Base-by-base conservation (phyloP, 2,329 filamentous ascomycete genomes). In the Clarireedia homoeocarpa region DNA sequence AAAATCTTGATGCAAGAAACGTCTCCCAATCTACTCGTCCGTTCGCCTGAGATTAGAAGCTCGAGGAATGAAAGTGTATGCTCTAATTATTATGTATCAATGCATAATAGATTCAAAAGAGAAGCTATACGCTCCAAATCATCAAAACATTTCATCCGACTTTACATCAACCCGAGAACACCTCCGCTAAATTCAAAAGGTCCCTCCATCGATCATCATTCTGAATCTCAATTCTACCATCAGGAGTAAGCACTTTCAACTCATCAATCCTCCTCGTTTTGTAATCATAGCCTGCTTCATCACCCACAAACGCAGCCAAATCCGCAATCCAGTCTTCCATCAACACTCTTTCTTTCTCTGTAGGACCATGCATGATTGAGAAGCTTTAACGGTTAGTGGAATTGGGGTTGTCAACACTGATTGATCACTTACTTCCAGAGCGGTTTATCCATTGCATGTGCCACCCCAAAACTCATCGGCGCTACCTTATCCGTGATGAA, bases 401-500 rank as follows among this genome's bases (percentile, higher is more conserved):
- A 4, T 48, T 20, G 20, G 2, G 20, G 20, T 3, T 6, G 7
- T 14, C n/a, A 23, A n/a, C 7, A 5, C 6, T 5, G 10, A 3
- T n/a, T 4, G 30, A 15, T 2, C 1, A 65, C 70, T 65, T 54
- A 74, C 71, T 74, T 75, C 73, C 72, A 75, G 27, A 75, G 68
- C 0, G 73, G 71, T 47, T 69, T 70, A 39, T 75, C 73, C 72
- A 73, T 74, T 4, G 71, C 70, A 59, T 75, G 72, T 0, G 66
- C 63, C 0, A 71, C 69, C 0, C 70, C 70, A 58, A 66, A 70
- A 0, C 64, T 66, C 10, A 56, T 60, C 0, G 73, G 72, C 1
- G 72, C 72, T 3, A 73, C 58, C 6, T 69, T 67, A 4, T 74
- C 69, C 10, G 67, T 66, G 46, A 75, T 75, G 51, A 75, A 75